These are phyloP conservation scores for Chaetomiaceae sp. DNA, from an alignment of 2,329 filamentous ascomycete genomes.

Conservation along the genomic window DNA sequence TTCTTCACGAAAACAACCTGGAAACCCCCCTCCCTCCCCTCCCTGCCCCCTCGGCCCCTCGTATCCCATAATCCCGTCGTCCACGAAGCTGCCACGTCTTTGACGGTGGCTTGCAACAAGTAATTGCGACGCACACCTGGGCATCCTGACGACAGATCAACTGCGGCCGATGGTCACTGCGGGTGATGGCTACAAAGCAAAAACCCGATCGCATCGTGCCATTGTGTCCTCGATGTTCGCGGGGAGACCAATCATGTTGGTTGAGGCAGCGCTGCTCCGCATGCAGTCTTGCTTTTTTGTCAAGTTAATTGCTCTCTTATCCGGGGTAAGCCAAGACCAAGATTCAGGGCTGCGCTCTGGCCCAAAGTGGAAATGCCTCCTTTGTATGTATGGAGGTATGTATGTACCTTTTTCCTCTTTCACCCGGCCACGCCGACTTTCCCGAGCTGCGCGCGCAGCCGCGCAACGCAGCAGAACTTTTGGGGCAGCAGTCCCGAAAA, in stretches of 20 bases:
- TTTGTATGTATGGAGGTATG: too few relatives aligned
- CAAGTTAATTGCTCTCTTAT: not conserved
- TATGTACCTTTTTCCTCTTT: not conserved
- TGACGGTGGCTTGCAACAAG: slow-evolving; percentile 11
- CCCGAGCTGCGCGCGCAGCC: not conserved
- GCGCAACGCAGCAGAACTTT: not conserved
- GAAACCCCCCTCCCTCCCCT: too few relatives aligned
- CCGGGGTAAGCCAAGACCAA: slow-evolving; percentile 3
- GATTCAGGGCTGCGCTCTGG: not conserved
- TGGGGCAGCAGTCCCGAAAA: not conserved
- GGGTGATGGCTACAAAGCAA: too few relatives aligned
- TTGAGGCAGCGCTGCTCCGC: slow-evolving; percentile 8
- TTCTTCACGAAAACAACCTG: not conserved
- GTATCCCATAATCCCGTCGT: not conserved
- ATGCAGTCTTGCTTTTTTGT: not conserved
- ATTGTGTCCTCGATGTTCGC: slow-evolving; percentile 5
- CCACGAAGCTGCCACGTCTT: slow-evolving; percentile 9
- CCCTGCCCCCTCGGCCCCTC: slow-evolving; percentile 3
- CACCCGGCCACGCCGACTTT: slow-evolving; percentile 3
- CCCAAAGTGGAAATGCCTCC: not conserved
- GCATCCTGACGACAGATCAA: slow-evolving; percentile 8
- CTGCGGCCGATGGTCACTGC: too few relatives aligned
- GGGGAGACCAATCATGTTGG: slow-evolving; percentile 12
- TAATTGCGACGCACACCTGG: not conserved
- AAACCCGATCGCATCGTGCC: slow-evolving; percentile 7